phyloP scores from a whole-genome alignment of 2,329 filamentous ascomycete genomes.

The Tothia fuscella region DNA sequence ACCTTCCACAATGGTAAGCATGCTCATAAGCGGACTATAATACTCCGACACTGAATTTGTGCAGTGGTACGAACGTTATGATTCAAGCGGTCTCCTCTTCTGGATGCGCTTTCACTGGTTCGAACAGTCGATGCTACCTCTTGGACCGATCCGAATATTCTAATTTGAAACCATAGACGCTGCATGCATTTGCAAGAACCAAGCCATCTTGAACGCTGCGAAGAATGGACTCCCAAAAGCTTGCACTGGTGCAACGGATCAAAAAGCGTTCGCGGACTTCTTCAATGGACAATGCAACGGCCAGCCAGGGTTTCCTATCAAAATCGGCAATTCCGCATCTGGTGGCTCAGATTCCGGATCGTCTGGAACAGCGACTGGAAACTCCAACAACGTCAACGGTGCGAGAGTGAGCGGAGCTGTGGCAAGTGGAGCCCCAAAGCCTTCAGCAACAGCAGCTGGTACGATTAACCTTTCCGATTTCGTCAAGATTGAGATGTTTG shows the following conservation, averaged over 20 bases:
- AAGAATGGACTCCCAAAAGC: not conserved
- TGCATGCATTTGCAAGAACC: constrained; percentile 5
- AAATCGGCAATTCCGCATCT: too few species aligned
- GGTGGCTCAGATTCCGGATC: too few species aligned
- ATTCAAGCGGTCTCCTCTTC: constrained; percentile 1
- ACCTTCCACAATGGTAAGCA: constrained; percentile 1
- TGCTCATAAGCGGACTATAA: not conserved
- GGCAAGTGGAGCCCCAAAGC: too few species aligned
- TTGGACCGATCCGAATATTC: not conserved
- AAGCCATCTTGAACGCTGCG: not conserved
- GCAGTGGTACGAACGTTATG: constrained; percentile 3
- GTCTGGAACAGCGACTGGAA: too few species aligned
- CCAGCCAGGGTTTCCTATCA: constrained; percentile 1
- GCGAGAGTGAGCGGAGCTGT: too few species aligned
- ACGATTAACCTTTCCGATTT: too few species aligned
- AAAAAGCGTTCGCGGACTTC: constrained; percentile 3
- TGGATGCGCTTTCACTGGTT: constrained; percentile 6
- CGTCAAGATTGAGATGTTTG: too few species aligned
- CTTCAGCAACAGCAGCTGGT: too few species aligned
- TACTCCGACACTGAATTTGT: not conserved
- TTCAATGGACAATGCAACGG: constrained; percentile 1
- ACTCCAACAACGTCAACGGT: too few species aligned
- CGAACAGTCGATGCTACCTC: not conserved
- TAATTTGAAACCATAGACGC: not conserved
- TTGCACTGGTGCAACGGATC: not conserved